Evolutionary conservation across 208 protist species (phyloP), one percentile per base, ranked within the genome.

Genomic region (Trypanosoma melophagium): DNA sequence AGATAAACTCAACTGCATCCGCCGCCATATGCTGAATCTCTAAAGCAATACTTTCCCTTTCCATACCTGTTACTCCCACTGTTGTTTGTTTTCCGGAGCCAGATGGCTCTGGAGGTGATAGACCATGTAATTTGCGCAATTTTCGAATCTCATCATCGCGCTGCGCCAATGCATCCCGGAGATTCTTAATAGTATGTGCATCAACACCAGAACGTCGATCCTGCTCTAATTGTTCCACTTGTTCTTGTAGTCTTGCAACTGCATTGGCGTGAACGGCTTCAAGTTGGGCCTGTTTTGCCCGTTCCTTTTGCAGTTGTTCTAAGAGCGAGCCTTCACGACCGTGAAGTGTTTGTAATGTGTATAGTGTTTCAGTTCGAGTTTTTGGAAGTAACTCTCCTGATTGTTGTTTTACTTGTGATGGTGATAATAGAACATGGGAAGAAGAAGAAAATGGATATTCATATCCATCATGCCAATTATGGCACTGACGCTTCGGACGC

Each of bases 91-190:
- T 0, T 7, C 17, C 57, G 16, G 9, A 19, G 14, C 19, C 50
- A 22, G 38, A 1, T n/a, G 61, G 7, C 31, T 31, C 45, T n/a
- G 28, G 8, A 0, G 49, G 21, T 14, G 52, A 28, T 25, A 40
- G 14, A 35, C 44, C 44, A 42, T 53, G 25, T 38, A 35, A n/a
- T 17, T 42, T 41, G 3, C 63, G 63, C 38, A 68, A 40, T 38
- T 68, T 31, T 24, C 63, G 63, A 21, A 68, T 68, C n/a, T 68
- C 63, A 19, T 58, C 63, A 50, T 68, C 63, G 3, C 63, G 63
- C 0, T 52, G 63, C 7, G 63, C 35, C 4, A 68, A 19, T 13
- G 52, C 35, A 7, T 68, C 22, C 8, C 63, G 63, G 17, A 68
- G 53, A 16, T 12, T 31, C 40, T 55, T 16, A 35, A 58, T 58